phyloP scores from a whole-genome alignment of 2,329 filamentous ascomycete genomes.

The Rhexocercosporidium sp. region DNA sequence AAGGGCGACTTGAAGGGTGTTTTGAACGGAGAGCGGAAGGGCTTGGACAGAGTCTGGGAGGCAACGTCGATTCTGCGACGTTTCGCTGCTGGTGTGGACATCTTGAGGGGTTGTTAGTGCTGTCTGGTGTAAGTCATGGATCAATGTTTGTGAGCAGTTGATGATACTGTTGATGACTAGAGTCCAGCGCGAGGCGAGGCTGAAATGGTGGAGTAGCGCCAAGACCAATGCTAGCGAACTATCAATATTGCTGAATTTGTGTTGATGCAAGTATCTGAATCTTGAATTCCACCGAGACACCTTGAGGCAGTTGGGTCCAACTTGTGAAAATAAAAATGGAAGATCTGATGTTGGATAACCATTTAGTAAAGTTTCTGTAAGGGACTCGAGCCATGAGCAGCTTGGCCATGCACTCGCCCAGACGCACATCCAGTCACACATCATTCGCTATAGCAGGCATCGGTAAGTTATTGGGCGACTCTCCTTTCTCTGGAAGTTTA shows the following conservation, averaged over 20 bases:
- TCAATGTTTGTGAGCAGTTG: slow-evolving; percentile 32
- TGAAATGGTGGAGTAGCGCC: slow-evolving; percentile 17
- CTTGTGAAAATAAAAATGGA: no score
- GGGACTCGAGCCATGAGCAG: no score
- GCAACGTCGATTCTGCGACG: slow-evolving; percentile 66
- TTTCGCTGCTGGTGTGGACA: slow-evolving; percentile 61
- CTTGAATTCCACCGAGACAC: no score
- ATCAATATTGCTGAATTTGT: neutral
- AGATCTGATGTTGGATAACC: no score
- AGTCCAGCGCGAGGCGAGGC: neutral
- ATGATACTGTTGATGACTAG: slow-evolving; percentile 5
- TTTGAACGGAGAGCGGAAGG: slow-evolving; percentile 74
- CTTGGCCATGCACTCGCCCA: no score
- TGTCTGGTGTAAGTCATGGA: slow-evolving; percentile 34
- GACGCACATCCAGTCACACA: no score
- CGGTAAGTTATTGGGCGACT: no score
- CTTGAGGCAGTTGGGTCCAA: no score
- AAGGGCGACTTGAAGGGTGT: slow-evolving; percentile 44
- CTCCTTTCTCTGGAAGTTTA: no score
- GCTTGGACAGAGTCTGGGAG: slow-evolving; percentile 65
- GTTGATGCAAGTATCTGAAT: no score
- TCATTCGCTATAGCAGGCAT: no score
- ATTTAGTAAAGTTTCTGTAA: no score
- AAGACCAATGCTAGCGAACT: neutral
- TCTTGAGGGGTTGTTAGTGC: slow-evolving; percentile 40